Conservation (phyloP, 2,329 filamentous ascomycete species). For the Monilinia vaccinii-corymbosi region DNA sequence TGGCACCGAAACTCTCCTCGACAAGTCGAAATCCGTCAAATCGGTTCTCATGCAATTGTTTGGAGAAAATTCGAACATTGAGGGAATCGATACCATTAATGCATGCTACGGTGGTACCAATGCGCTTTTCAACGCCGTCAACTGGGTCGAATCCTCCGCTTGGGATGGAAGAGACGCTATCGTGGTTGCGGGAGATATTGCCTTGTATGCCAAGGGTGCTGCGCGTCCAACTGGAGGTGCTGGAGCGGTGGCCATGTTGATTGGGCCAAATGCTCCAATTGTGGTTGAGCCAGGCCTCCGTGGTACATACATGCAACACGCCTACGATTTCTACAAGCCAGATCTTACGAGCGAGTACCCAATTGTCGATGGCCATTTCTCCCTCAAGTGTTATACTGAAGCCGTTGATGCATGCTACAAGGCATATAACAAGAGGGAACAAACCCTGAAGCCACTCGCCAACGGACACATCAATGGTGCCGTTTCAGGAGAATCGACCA, state of each 20-base stretch:
- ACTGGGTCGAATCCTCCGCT: slow-evolving; percentile 79
- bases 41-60: slow-evolving; percentile 82
- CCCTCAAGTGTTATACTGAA: slow-evolving; percentile 71
- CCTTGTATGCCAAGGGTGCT: slow-evolving; percentile 75
- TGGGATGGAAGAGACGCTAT: slow-evolving; percentile 80
- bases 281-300: slow-evolving; percentile 71
- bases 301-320: slow-evolving; percentile 73
- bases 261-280: slow-evolving; percentile 69
- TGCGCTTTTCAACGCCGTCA: slow-evolving; percentile 72
- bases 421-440: slow-evolving; percentile 68
- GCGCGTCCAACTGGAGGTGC: slow-evolving; percentile 75
- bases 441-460: slow-evolving; percentile 41
- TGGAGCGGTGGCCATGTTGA: slow-evolving; percentile 68
- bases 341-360: slow-evolving; percentile 82
- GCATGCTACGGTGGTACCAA: slow-evolving; percentile 84
- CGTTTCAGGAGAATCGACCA: slow-evolving; percentile 32
- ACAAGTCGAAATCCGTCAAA: slow-evolving; percentile 90
- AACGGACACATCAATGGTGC: slow-evolving; percentile 47
- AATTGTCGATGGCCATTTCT: slow-evolving; percentile 77
- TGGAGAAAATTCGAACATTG: slow-evolving; percentile 72
- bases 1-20: slow-evolving; percentile 75
- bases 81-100: slow-evolving; percentile 76
- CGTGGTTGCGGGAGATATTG: slow-evolving; percentile 74
- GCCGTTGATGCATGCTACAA: slow-evolving; percentile 75
- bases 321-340: slow-evolving; percentile 87